Evolutionary conservation across 352 stramenopile genomes (phyloP).

Genomic region (Hyaloperonospora brassicae): DNA sequence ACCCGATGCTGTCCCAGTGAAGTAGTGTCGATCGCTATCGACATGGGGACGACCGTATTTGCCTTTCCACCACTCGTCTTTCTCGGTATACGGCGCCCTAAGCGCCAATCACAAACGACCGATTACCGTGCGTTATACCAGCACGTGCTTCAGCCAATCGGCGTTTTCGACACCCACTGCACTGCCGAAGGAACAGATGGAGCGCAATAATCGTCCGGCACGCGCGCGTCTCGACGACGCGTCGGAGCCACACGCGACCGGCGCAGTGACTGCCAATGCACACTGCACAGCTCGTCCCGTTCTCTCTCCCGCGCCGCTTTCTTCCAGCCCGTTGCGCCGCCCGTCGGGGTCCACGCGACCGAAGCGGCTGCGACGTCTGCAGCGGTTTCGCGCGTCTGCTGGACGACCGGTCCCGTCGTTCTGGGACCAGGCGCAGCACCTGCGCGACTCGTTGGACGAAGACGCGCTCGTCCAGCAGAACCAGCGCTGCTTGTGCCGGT

Average conservation of each 20-base stretch:
- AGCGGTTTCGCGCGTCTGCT: constrained; percentile 11
- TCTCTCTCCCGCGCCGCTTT: constrained; percentile 3
- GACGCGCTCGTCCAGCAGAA: constrained; percentile 21
- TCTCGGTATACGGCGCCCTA: too few relatives aligned
- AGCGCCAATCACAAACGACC: too few relatives aligned
- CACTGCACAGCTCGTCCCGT: constrained; percentile 13
- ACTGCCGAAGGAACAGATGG: not conserved
- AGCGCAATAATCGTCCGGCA: not conserved
- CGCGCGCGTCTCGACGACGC: constrained; percentile 4
- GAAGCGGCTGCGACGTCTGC: constrained; percentile 3
- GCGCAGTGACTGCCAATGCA: constrained; percentile 6
- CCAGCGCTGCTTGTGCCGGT: constrained; percentile 4
- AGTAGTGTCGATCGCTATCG: too few relatives aligned
- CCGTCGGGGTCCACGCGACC: not conserved
- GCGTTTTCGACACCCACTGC: too few relatives aligned
- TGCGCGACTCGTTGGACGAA: constrained; percentile 22
- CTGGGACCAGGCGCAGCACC: constrained; percentile 1
- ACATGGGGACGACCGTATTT: too few relatives aligned
- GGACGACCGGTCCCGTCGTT: constrained; percentile 11
- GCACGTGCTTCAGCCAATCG: not conserved
- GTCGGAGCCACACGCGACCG: constrained; percentile 1
- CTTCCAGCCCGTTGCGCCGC: constrained; percentile 4
- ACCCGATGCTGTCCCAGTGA: too few relatives aligned
- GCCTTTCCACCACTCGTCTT: not conserved
- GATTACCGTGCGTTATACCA: too few relatives aligned